Evolutionary conservation across 2,329 filamentous ascomycete species (phyloP), one percentile per base, ranked within the genome.

Genomic region (Epichloe typhina): DNA sequence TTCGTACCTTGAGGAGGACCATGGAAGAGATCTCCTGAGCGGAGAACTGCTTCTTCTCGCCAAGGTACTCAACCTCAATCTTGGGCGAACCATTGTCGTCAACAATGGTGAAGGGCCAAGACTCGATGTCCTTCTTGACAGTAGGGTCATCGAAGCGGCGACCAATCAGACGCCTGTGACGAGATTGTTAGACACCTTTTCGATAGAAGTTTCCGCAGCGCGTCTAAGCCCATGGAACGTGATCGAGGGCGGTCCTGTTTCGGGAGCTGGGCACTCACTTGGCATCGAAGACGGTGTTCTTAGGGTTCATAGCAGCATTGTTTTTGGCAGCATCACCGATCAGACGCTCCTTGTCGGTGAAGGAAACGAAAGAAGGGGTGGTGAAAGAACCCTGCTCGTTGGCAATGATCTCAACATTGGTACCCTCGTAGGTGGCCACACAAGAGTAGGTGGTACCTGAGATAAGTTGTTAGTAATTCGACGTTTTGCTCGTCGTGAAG

Each of bases 241-340:
- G 1, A 17, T 21, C 33, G 47, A 1, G 31, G 19, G 40, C 47
- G 13, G 5, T 13, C 6, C 5, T 37, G 3, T 42, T 42, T 35
- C 46, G 17, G 17, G n/a, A 23, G 17, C 19, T 37, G n/a, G 19
- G 45, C 51, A 75, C 85, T 75, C 73, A 93, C 89, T 97, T 98
- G 82, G 95, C 87, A 75, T 98, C 93, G 77, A 97, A 98, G 75
- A 98, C 81, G 64, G 93, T 98, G 80, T 97, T 97, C 69, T 74
- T 73, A 57, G 93, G 93, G 87, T 98, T 98, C 88, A 97, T 95
- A 67, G 93, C 91, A 69, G 91, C 93, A 83, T 96, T 90, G 81
- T 98, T 98, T 87, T 97, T 98, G 69, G 93, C 93, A 55, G 93
- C 91, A 82, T 97, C 93, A 79, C 93, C 93, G 68, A 97, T 97